phyloP scores from a whole-genome alignment of 768 basidiomycete genomes.

The Termitomyces sp. region DNA sequence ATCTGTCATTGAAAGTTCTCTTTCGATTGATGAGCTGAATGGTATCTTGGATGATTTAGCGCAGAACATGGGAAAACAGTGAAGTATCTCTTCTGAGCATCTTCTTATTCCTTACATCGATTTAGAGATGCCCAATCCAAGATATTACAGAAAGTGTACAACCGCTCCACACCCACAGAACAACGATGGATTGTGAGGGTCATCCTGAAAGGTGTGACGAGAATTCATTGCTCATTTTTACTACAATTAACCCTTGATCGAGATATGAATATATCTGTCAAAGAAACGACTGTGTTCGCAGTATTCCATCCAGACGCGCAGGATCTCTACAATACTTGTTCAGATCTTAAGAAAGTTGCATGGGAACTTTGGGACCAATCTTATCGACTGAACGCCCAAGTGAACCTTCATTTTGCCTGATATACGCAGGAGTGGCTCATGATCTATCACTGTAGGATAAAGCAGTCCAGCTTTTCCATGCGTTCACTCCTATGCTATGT shows the following conservation, averaged over 20 bases:
- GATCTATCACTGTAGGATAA: constrained; percentile 57
- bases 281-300: constrained; percentile 89
- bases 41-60: constrained; percentile 75
- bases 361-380: constrained; percentile 84
- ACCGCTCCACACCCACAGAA: constrained; percentile 79
- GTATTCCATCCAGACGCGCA: constrained; percentile 95
- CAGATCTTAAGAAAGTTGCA: constrained; percentile 90
- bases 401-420: constrained; percentile 18
- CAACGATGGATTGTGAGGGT: constrained; percentile 97
- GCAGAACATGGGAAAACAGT: constrained; percentile 73
- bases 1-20: constrained; percentile 68
- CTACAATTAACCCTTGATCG: not conserved
- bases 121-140: constrained; percentile 71
- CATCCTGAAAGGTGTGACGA: constrained; percentile 77
- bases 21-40: constrained; percentile 86
- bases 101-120: constrained; percentile 9
- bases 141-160: constrained; percentile 73
- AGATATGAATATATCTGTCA: constrained; percentile 92
- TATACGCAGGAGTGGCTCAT: not conserved
- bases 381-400: constrained; percentile 60
- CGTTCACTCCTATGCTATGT: constrained; percentile 95
- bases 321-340: constrained; percentile 93
- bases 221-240: not conserved
- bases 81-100: constrained; percentile 17
- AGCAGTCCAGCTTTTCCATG: constrained; percentile 73